Conservation (phyloP, 1,284 basidiomycete genomes). For the Fomitopsis schrenkii region DNA sequence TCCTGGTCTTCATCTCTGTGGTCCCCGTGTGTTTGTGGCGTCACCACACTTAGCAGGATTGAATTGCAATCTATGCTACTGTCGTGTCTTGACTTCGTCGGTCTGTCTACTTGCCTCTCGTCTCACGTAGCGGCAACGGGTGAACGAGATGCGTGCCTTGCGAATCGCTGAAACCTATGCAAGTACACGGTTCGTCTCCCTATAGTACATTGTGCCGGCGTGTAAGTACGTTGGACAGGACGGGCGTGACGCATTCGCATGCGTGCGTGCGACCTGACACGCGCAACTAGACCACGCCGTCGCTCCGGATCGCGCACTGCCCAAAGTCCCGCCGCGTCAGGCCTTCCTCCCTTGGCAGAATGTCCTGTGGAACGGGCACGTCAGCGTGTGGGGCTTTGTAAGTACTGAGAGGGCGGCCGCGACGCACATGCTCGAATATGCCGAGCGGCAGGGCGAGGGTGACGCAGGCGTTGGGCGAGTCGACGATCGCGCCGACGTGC, state of each 20-base stretch:
- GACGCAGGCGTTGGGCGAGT: constrained; percentile 76
- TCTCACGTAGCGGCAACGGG: too few species aligned
- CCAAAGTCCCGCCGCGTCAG: constrained; percentile 54
- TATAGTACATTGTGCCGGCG: too few species aligned
- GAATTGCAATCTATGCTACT: not conserved
- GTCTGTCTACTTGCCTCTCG: constrained; percentile 2
- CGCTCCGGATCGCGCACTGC: constrained; percentile 63
- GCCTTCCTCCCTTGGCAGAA: constrained; percentile 59
- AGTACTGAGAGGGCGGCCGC: not conserved
- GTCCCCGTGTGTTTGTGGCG: not conserved
- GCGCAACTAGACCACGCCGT: constrained; percentile 43
- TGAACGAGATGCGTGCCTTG: too few species aligned
- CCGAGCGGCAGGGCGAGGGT: constrained; percentile 67
- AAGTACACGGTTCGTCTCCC: too few species aligned
- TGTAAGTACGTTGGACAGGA: too few species aligned
- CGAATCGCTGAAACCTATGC: too few species aligned
- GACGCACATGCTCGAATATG: constrained; percentile 66
- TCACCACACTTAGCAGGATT: not conserved
- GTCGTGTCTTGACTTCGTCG: not conserved
- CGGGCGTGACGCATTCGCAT: too few species aligned
- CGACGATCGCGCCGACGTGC: constrained; percentile 72
- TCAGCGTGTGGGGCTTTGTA: not conserved
- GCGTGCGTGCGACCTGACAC: too few species aligned
- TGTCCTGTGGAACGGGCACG: constrained; percentile 39
- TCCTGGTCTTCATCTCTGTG: not conserved